A percentile compares a stretch with the other conserved stretches of the same genome.
phyloP scores from a whole-genome alignment of 2,329 filamentous ascomycete genomes.

The Phoma herbarum region DNA sequence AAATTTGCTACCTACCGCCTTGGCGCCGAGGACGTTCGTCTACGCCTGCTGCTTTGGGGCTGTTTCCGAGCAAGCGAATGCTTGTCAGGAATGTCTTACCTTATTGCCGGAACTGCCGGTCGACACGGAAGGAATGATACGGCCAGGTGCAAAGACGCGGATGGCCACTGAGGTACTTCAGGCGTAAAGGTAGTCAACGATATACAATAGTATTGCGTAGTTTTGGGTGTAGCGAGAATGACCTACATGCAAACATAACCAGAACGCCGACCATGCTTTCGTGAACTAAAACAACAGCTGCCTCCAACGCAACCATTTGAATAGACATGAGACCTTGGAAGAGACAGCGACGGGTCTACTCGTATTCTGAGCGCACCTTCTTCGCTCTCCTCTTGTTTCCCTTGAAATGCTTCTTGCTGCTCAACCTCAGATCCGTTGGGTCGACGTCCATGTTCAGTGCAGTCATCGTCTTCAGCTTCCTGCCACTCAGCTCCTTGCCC shows the following conservation, averaged over 20 bases:
- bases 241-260: slow-evolving; percentile 5
- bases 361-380: slow-evolving; percentile 57
- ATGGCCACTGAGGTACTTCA: neutral
- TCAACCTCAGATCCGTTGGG: slow-evolving; percentile 74
- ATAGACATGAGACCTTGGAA: neutral
- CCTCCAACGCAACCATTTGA: neutral
- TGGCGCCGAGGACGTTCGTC: slow-evolving; percentile 8
- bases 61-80: slow-evolving; percentile 4
- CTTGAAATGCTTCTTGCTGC: slow-evolving; percentile 95
- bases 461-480: slow-evolving; percentile 82
- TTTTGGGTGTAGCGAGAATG: slow-evolving; percentile 8
- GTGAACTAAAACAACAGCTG: neutral
- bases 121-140: neutral
- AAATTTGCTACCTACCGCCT: slow-evolving; percentile 1
- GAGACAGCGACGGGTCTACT: slow-evolving; percentile 17
- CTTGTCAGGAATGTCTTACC: slow-evolving; percentile 5
- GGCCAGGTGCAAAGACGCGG: neutral
- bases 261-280: slow-evolving; percentile 19
- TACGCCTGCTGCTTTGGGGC: slow-evolving; percentile 10
- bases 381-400: slow-evolving; percentile 72
- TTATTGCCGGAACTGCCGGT: slow-evolving; percentile 7
- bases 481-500: slow-evolving; percentile 80
- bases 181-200: neutral
- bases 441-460: slow-evolving; percentile 88
- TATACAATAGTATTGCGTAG: neutral